Evolutionary conservation across 1,139 yeast genomes (phyloP).

Genomic region (Geotrichum cucujoidarum): DNA sequence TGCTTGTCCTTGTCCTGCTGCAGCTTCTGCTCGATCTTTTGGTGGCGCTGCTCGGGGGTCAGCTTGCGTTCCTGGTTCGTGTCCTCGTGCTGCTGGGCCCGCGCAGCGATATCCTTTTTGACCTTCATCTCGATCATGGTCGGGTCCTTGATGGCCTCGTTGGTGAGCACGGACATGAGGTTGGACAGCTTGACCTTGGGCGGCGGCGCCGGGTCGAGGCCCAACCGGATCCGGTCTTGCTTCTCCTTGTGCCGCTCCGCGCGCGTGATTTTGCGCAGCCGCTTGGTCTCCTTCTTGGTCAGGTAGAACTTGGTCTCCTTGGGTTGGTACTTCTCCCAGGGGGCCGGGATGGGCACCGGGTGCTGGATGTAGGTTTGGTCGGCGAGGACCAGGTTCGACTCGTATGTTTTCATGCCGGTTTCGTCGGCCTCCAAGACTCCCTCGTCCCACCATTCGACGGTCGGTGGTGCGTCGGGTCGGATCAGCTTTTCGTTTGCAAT

Average conservation of each 20-base stretch:
- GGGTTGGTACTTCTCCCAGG: slow-evolving; percentile 50
- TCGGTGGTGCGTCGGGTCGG: slow-evolving; percentile 48
- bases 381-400: slow-evolving; percentile 21
- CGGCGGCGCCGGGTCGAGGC: slow-evolving; percentile 81
- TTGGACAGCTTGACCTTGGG: slow-evolving; percentile 83
- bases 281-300: slow-evolving; percentile 72
- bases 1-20: slow-evolving; percentile 47
- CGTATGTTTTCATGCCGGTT: slow-evolving; percentile 33
- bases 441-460: slow-evolving; percentile 80
- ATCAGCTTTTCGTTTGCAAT: slow-evolving; percentile 13
- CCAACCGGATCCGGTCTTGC: slow-evolving; percentile 74
- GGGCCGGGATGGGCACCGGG: slow-evolving; percentile 62
- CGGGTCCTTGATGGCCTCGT: slow-evolving; percentile 86
- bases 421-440: slow-evolving; percentile 39
- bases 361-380: slow-evolving; percentile 68
- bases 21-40: slow-evolving; percentile 44
- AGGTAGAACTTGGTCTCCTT: slow-evolving; percentile 48
- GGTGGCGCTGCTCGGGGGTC: slow-evolving; percentile 52
- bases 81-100: slow-evolving; percentile 56
- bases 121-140: slow-evolving; percentile 78
- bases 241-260: slow-evolving; percentile 59
- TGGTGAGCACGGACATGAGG: slow-evolving; percentile 77
- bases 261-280: slow-evolving; percentile 68
- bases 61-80: slow-evolving; percentile 60
- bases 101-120: slow-evolving; percentile 57